Percentiles rank a stretch among this genome's conserved stretches.
phyloP scores from a whole-genome alignment of 2,329 filamentous ascomycete species.

The Colletotrichum orchidophilum region DNA sequence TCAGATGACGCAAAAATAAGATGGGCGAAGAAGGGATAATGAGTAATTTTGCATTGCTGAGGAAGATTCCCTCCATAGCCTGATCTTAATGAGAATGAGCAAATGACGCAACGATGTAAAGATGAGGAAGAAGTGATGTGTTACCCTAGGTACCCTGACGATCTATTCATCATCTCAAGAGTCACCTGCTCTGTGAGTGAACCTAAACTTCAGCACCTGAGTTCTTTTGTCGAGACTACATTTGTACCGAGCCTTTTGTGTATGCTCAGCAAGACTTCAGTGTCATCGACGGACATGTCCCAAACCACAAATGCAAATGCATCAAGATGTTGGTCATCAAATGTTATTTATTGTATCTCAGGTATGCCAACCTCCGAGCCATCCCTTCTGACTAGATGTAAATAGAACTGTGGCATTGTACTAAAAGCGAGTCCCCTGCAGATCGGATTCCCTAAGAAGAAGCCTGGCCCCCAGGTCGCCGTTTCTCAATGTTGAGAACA shows the following conservation, averaged over 20 bases:
- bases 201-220: too few species aligned
- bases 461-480: constrained; percentile 2
- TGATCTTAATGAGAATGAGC: too few species aligned
- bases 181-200: too few species aligned
- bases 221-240: background rate
- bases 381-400: background rate
- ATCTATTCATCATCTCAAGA: too few species aligned
- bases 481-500: constrained; percentile 28
- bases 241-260: background rate
- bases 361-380: background rate
- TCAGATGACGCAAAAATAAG: too few species aligned
- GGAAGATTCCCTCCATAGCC: too few species aligned
- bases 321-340: background rate
- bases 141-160: too few species aligned
- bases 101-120: too few species aligned
- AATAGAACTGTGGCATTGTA: background rate
- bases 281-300: background rate
- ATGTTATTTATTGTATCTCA: background rate
- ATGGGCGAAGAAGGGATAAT: background rate
- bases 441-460: background rate
- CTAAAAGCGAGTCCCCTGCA: background rate
- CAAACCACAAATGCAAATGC: background rate
- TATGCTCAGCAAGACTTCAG: background rate
- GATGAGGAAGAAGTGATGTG: too few species aligned
- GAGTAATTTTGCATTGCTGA: background rate